Base-by-base conservation (phyloP, 2,329 filamentous ascomycete genomes). In the Penicillium nordicum region DNA sequence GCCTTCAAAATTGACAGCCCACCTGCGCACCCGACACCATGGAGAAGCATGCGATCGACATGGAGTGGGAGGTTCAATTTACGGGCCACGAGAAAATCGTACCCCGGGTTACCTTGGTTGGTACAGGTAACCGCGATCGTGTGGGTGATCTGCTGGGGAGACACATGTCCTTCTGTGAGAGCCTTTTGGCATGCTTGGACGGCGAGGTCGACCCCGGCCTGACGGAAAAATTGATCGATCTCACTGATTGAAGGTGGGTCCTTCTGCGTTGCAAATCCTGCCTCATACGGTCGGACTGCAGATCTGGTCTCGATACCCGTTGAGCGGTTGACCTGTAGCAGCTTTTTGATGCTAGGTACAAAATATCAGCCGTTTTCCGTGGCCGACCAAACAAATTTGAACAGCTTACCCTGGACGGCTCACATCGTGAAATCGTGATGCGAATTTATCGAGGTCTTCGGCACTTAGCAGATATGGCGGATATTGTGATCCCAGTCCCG, bases 61-160 rank as follows among this genome's bases (percentile, higher is more conserved):
- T 74, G 74, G 34, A 80, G 75, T n/a, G 76, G 75, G 30, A 88
- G 76, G 0, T 84, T 83, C 2, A 89, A 72, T 5, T 77, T 74
- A 65, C 83, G 84, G 50, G 80, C 80, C 25, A 88, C 83, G 59
- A 78, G 86, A 68, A 88, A 84, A 62, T 88, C 86, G 66, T 84
- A 88, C 1, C 86, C 86, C 0, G 86, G 86, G 67, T 88, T 88
- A 16, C 85, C 84, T 60, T 84, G 87, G 67, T 88, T 84, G 9
- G 86, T 89, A 68, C 86, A 88, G 5, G 85, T 88, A 0, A 85
- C 87, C 25, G 84, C 82, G 9, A 89, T 84, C 40, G 88, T 78
- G 64, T 89, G 86, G 3, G 85, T 89, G 59, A 89, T 84, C 5
- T 52, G 40, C 7, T 45, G 6, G 11, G 50, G 50, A n/a, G 12